These are phyloP conservation scores for Boletellus ananiceps DNA, from an alignment of 768 basidiomycete species.

Conservation along the genomic window DNA sequence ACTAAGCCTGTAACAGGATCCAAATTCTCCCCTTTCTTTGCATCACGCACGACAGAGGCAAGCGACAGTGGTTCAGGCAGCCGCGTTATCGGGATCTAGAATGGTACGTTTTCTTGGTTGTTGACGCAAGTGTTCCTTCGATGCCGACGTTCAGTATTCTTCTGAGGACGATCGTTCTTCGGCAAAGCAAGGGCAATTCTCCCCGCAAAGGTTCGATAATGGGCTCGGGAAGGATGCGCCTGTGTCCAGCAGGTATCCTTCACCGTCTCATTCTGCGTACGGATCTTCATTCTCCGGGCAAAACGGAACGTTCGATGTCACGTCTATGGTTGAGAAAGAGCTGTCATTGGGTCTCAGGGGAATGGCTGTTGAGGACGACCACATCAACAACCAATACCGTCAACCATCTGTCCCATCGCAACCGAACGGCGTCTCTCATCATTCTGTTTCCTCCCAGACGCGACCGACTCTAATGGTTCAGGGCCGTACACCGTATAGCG, in stretches of 20 bases:
- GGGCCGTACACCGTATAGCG: slow-evolving; percentile 43
- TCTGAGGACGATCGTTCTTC: slow-evolving; percentile 45
- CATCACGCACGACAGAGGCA: slow-evolving; percentile 48
- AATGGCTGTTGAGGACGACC: slow-evolving; percentile 57
- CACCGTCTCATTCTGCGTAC: slow-evolving; percentile 41
- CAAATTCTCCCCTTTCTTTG: slow-evolving; percentile 37
- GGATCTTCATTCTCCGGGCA: slow-evolving; percentile 29
- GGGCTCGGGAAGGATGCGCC: slow-evolving; percentile 38
- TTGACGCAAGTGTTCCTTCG: slow-evolving; percentile 9
- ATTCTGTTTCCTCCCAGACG: slow-evolving; percentile 33
- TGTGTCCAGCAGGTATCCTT: slow-evolving; percentile 40
- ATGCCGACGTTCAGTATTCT: slow-evolving; percentile 16
- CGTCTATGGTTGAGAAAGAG: slow-evolving; percentile 47
- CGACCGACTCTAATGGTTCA: slow-evolving; percentile 44
- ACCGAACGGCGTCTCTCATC: slow-evolving; percentile 27
- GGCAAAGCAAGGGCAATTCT: slow-evolving; percentile 46
- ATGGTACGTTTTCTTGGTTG: slow-evolving; percentile 29
- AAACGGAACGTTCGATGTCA: slow-evolving; percentile 35
- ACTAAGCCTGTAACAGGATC: slow-evolving; percentile 35
- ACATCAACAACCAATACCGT: slow-evolving; percentile 36
- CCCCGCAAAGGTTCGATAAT: slow-evolving; percentile 52
- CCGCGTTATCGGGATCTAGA: slow-evolving; percentile 37
- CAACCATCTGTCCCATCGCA: slow-evolving; percentile 31
- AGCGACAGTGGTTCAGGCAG: slow-evolving; percentile 34
- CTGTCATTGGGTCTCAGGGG: slow-evolving; percentile 56